Conservation (phyloP, 2,329 filamentous ascomycete genomes). For the Nectriaceae sp. region DNA sequence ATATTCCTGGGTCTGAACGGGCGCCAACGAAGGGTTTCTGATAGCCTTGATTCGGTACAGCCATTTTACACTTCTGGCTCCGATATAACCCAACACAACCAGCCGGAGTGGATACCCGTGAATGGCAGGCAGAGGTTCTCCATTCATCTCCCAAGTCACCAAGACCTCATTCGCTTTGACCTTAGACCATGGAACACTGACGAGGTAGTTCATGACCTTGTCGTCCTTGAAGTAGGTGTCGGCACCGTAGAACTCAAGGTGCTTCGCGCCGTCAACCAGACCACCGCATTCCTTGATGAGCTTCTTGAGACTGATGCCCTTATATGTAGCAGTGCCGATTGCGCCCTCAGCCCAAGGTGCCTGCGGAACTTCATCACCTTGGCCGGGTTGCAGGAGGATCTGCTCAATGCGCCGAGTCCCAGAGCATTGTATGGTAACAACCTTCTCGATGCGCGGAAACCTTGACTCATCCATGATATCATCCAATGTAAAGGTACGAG, state of each 20-base stretch:
- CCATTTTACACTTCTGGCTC: slow-evolving; percentile 66
- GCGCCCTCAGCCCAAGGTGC: slow-evolving; percentile 66
- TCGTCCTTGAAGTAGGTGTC: slow-evolving; percentile 74
- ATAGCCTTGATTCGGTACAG: slow-evolving; percentile 65
- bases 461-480: slow-evolving; percentile 61
- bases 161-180: slow-evolving; percentile 68
- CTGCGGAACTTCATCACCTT: slow-evolving; percentile 63
- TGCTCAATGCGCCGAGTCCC: slow-evolving; percentile 71
- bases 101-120: slow-evolving; percentile 66
- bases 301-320: slow-evolving; percentile 67
- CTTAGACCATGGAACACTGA: slow-evolving; percentile 68
- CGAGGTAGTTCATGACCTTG: slow-evolving; percentile 66
- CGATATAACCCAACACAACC: slow-evolving; percentile 68
- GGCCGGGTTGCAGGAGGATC: slow-evolving; percentile 64
- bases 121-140: slow-evolving; percentile 61
- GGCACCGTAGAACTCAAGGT: slow-evolving; percentile 69
- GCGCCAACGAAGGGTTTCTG: slow-evolving; percentile 53
- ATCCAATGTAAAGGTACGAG: slow-evolving; percentile 56
- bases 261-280: slow-evolving; percentile 52
- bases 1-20: slow-evolving; percentile 67
- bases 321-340: slow-evolving; percentile 65
- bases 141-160: slow-evolving; percentile 74
- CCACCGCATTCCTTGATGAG: slow-evolving; percentile 72
- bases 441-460: slow-evolving; percentile 61
- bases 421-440: slow-evolving; percentile 66